phyloP scores from a whole-genome alignment of 805 yeast genomes.

The Komagataella pastoris region DNA sequence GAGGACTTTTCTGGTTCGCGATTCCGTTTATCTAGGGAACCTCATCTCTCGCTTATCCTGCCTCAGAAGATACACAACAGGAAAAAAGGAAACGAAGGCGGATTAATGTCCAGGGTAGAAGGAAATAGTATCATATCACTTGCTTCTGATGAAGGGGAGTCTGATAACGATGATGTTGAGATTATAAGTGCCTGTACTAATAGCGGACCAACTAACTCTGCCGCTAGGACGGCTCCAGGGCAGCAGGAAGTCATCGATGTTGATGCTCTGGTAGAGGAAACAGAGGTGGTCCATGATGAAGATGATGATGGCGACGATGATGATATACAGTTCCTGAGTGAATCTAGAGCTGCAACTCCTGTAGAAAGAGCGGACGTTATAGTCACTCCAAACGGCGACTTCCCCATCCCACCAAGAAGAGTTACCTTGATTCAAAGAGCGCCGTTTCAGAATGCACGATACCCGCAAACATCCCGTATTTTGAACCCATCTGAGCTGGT shows the following conservation, averaged over 20 bases:
- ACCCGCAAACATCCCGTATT: not conserved
- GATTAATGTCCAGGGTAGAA: not conserved
- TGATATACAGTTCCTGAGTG: not conserved
- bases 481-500: not conserved
- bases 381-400: not conserved
- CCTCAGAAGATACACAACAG: not conserved
- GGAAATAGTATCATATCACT: conserved; percentile 1
- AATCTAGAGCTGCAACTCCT: not conserved
- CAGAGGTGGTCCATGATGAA: not conserved
- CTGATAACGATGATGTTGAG: conserved; percentile 6
- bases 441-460: not conserved
- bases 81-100: not conserved
- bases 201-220: not conserved
- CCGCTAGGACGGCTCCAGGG: not conserved
- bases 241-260: not conserved
- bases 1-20: not conserved
- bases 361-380: not conserved
- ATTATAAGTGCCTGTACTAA: conserved; percentile 1
- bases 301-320: not conserved
- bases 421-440: not conserved
- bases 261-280: not conserved
- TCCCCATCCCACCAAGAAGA: not conserved
- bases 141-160: conserved; percentile 2
- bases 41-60: not conserved
- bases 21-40: not conserved